Evolutionary conservation across 2,329 filamentous ascomycete species (phyloP).

Genomic region (Lecanicillium sp.): DNA sequence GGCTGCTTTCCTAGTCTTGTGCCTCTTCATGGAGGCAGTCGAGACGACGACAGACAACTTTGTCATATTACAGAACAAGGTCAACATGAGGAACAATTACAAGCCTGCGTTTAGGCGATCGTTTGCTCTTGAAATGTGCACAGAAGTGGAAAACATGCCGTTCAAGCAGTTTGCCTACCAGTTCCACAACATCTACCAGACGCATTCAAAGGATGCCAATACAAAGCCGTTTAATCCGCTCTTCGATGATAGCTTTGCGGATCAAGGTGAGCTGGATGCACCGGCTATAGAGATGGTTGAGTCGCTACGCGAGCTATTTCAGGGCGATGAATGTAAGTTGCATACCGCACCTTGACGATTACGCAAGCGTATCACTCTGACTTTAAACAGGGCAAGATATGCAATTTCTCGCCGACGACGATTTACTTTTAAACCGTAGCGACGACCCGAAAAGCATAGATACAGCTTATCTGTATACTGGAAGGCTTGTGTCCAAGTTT

Average conservation of each 20-base stretch:
- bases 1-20: slow-evolving; percentile 47
- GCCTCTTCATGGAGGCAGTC: slow-evolving; percentile 50
- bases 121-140: slow-evolving; percentile 37
- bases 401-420: slow-evolving; percentile 36
- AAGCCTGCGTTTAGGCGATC: slow-evolving; percentile 29
- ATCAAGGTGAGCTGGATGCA: slow-evolving; percentile 36
- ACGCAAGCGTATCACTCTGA: neutral
- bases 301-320: slow-evolving; percentile 34
- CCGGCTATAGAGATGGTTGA: slow-evolving; percentile 37
- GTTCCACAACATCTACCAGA: slow-evolving; percentile 53
- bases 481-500: slow-evolving; percentile 44
- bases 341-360: slow-evolving; percentile 7
- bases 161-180: slow-evolving; percentile 53
- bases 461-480: slow-evolving; percentile 41
- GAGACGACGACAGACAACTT: slow-evolving; percentile 45
- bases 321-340: slow-evolving; percentile 36
- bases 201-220: slow-evolving; percentile 40
- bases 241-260: slow-evolving; percentile 32
- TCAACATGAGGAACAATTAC: slow-evolving; percentile 30
- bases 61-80: slow-evolving; percentile 42
- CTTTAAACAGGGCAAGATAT: slow-evolving; percentile 25
- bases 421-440: slow-evolving; percentile 35
- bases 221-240: slow-evolving; percentile 47
- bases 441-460: slow-evolving; percentile 38
- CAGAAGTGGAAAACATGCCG: slow-evolving; percentile 48